phyloP scores from a whole-genome alignment of 2,329 filamentous ascomycete species.

The Hirsutella thompsonii region DNA sequence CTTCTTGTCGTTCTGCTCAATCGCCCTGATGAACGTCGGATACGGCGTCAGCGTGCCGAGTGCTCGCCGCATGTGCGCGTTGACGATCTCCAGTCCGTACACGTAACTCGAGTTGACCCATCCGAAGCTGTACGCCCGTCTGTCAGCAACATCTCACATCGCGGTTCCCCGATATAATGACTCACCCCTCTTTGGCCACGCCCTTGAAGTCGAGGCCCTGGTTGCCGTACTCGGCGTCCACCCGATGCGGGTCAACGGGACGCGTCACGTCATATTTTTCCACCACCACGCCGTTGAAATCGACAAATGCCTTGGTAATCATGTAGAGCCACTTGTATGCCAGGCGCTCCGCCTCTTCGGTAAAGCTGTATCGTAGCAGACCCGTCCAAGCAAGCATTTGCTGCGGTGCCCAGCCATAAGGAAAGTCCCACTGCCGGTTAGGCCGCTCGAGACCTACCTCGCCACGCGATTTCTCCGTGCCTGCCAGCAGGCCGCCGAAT shows the following conservation, averaged over 20 bases:
- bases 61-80: slow-evolving; percentile 78
- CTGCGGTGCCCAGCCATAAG: slow-evolving; percentile 96
- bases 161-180: slow-evolving; percentile 11
- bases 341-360: slow-evolving; percentile 75
- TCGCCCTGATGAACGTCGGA: slow-evolving; percentile 64
- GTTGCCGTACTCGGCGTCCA: slow-evolving; percentile 96
- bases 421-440: slow-evolving; percentile 97
- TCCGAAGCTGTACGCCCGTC: slow-evolving; percentile 56
- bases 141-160: not conserved
- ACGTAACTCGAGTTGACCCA: slow-evolving; percentile 99
- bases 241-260: slow-evolving; percentile 78
- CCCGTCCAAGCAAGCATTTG: slow-evolving; percentile 98
- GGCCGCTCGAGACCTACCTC: slow-evolving; percentile 67
- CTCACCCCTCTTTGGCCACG: slow-evolving; percentile 89
- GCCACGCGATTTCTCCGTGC: slow-evolving; percentile 81
- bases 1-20: slow-evolving; percentile 41
- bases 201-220: slow-evolving; percentile 93
- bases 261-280: slow-evolving; percentile 98
- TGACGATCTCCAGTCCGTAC: slow-evolving; percentile 79
- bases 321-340: slow-evolving; percentile 97
- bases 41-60: slow-evolving; percentile 80
- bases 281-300: slow-evolving; percentile 95
- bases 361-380: slow-evolving; percentile 80
- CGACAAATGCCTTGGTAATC: slow-evolving; percentile 96
- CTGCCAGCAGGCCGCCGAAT: slow-evolving; percentile 76